Conservation (phyloP, 768 basidiomycete species). For the Boletellus emodensis region DNA sequence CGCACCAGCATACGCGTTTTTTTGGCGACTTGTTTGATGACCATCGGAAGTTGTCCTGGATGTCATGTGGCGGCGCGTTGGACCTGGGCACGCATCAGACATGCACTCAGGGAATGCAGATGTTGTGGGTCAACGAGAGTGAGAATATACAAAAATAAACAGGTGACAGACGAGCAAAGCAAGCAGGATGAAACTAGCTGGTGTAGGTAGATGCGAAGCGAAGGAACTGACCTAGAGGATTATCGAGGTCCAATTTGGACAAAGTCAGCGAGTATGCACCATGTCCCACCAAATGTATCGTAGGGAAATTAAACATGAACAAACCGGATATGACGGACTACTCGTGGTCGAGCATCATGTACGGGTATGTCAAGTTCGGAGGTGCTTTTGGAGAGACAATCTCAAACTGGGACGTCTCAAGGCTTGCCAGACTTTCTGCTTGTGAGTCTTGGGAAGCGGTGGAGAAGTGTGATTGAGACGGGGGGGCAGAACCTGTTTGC, state of each 20-base stretch:
- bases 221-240: slow-evolving; percentile 7
- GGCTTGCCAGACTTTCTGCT: slow-evolving; percentile 44
- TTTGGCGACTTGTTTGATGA: not conserved
- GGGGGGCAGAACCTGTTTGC: slow-evolving; percentile 24
- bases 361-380: slow-evolving; percentile 52
- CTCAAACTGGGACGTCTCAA: slow-evolving; percentile 67
- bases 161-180: slow-evolving; percentile 18
- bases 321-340: slow-evolving; percentile 17
- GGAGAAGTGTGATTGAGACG: slow-evolving; percentile 26
- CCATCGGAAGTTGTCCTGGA: slow-evolving; percentile 9
- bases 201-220: slow-evolving; percentile 6
- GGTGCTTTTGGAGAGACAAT: slow-evolving; percentile 48
- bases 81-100: slow-evolving; percentile 21
- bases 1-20: not conserved
- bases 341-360: slow-evolving; percentile 48
- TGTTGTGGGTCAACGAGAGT: slow-evolving; percentile 9
- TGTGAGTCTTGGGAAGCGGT: slow-evolving; percentile 22
- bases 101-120: slow-evolving; percentile 12
- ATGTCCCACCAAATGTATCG: slow-evolving; percentile 10
- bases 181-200: slow-evolving; percentile 17
- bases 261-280: slow-evolving; percentile 13
- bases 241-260: slow-evolving; percentile 2
- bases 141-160: slow-evolving; percentile 16
- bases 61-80: slow-evolving; percentile 13
- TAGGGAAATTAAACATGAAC: slow-evolving; percentile 15